Evolutionary conservation across 2,329 filamentous ascomycete genomes (phyloP).

Genomic region (Calonectria hawksworthii): DNA sequence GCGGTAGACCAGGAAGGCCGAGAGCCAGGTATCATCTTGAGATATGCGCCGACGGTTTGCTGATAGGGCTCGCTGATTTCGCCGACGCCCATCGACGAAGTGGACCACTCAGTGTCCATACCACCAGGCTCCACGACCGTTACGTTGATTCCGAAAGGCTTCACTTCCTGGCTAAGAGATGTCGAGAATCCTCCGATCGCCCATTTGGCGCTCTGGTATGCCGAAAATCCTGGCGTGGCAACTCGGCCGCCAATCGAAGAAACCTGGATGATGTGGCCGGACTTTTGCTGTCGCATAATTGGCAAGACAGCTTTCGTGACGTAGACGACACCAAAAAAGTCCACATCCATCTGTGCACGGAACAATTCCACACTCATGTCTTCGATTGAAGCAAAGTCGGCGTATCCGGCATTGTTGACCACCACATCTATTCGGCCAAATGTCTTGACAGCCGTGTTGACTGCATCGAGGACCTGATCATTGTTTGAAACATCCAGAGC

Average conservation of each 20-base stretch:
- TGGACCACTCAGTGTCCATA: constrained; percentile 56
- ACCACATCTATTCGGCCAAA: constrained; percentile 30
- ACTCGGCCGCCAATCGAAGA: constrained; percentile 54
- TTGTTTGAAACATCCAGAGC: constrained; percentile 63
- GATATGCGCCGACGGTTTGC: constrained; percentile 49
- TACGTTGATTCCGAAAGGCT: constrained; percentile 53
- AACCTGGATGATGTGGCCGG: constrained; percentile 55
- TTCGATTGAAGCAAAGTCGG: constrained; percentile 66
- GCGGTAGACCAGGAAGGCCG: constrained; percentile 32
- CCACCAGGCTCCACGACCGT: constrained; percentile 56
- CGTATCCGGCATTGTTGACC: constrained; percentile 58
- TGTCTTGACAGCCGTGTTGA: constrained; percentile 3
- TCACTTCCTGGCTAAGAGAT: constrained; percentile 51
- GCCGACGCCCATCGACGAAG: constrained; percentile 45
- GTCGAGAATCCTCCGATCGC: constrained; percentile 54
- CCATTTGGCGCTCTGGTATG: constrained; percentile 57
- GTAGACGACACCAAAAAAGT: constrained; percentile 69
- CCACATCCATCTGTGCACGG: constrained; percentile 68
- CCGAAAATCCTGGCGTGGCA: constrained; percentile 47
- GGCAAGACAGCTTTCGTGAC: constrained; percentile 60
- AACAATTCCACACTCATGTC: constrained; percentile 63
- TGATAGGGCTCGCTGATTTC: constrained; percentile 50
- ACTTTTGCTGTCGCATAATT: constrained; percentile 47
- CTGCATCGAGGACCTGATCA: constrained; percentile 22
- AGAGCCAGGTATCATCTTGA: constrained; percentile 20